Percentiles rank a stretch among this genome's conserved stretches.
These are phyloP conservation scores for Ascochyta pisi DNA, from an alignment of 2,329 filamentous ascomycete genomes.

Conservation along the genomic window DNA sequence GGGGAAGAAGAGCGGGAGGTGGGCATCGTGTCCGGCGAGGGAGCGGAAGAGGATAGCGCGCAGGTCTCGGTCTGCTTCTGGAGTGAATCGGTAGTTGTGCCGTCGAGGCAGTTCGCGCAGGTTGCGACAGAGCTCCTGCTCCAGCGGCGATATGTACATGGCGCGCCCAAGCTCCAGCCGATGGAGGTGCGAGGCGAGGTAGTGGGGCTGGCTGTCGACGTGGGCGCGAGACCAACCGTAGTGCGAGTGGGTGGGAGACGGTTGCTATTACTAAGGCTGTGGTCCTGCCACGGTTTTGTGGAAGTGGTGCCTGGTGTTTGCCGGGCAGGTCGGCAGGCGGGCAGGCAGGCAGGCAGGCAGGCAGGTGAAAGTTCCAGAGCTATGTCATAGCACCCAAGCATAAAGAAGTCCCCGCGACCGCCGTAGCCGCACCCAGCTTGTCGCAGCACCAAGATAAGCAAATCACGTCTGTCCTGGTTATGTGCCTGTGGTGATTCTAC, in stretches of 20 bases:
- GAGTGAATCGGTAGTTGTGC: conserved; percentile 77
- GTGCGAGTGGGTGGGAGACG: not conserved
- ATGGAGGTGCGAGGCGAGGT: conserved; percentile 19
- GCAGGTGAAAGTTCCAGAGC: conserved; percentile 17
- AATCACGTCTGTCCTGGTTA: no score
- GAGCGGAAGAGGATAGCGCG: conserved; percentile 85
- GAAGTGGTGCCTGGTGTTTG: conserved; percentile 2
- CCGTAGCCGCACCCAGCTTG: conserved; percentile 2
- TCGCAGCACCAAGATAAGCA: not conserved
- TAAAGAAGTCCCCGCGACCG: conserved; percentile 4
- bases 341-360: not conserved
- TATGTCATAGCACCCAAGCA: conserved; percentile 11
- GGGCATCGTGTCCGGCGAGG: conserved; percentile 76
- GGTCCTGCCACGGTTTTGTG: conserved; percentile 26
- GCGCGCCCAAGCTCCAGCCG: conserved; percentile 21
- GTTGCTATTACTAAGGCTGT: conserved; percentile 14
- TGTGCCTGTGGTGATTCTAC: not conserved
- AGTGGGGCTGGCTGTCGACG: conserved; percentile 17
- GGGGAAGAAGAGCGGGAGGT: conserved; percentile 83
- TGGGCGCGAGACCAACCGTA: not conserved
- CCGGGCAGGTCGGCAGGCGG: not conserved
- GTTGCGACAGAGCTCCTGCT: conserved; percentile 83
- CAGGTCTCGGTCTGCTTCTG: conserved; percentile 74
- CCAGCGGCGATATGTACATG: conserved; percentile 61
- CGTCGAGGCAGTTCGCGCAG: conserved; percentile 78